Percentiles rank a stretch among this genome's conserved stretches.
These are phyloP conservation scores for Saksenaea vasiformis DNA, from an alignment of 371 early-diverging fungal species.

Conservation along the genomic window DNA sequence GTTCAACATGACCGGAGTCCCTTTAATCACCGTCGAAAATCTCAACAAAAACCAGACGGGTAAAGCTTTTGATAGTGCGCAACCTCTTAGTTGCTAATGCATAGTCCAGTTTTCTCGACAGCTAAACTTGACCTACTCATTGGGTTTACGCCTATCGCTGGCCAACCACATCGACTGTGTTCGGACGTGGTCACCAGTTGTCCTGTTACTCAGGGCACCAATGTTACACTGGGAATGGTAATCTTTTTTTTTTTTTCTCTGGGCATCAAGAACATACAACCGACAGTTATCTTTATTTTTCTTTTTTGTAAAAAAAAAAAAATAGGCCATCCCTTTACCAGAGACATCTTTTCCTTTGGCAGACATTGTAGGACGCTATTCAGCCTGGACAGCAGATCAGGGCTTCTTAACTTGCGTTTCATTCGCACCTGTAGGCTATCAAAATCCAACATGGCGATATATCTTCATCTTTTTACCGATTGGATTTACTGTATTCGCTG, in stretches of 20 bases:
- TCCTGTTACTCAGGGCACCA: constrained; percentile 12
- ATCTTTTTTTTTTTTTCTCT: neutral
- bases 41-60: neutral
- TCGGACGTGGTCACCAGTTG: constrained; percentile 15
- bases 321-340: constrained; percentile 18
- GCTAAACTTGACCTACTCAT: neutral
- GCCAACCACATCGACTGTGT: constrained; percentile 13
- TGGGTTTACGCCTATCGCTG: neutral
- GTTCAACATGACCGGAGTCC: neutral
- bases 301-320: too few relatives aligned
- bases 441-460: constrained; percentile 40
- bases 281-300: neutral
- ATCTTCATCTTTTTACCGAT: constrained; percentile 48
- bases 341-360: constrained; percentile 31
- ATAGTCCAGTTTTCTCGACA: neutral
- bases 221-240: constrained; percentile 20
- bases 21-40: neutral
- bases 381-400: constrained; percentile 29
- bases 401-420: constrained; percentile 40
- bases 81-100: neutral
- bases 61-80: neutral
- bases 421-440: constrained; percentile 51
- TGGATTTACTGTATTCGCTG: constrained; percentile 45
- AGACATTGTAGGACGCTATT: constrained; percentile 39
- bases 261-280: neutral